Evolutionary conservation across 1,139 yeast genomes (phyloP).

Genomic region (Nakaseomyces glabratus): DNA sequence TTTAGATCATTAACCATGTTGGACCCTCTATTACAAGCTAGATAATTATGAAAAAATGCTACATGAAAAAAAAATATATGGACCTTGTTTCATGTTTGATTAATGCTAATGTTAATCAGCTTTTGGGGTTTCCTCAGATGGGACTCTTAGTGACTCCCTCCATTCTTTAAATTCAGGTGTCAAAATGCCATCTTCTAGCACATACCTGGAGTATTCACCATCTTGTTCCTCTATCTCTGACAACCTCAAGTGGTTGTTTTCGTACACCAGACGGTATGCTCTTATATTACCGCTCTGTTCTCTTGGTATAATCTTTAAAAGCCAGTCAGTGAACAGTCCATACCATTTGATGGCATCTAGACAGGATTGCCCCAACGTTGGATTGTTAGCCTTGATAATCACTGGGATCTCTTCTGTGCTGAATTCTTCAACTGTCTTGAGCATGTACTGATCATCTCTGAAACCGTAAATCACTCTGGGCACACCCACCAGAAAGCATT

Average conservation of each 20-base stretch:
- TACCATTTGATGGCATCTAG: constrained; percentile 76
- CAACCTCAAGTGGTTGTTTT: constrained; percentile 36
- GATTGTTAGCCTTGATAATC: constrained; percentile 36
- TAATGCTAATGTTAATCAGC: too few species aligned
- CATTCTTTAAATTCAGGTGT: constrained; percentile 51
- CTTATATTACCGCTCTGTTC: constrained; percentile 27
- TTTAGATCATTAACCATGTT: too few species aligned
- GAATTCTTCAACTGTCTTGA: constrained; percentile 64
- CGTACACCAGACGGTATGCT: constrained; percentile 40
- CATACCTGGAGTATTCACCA: constrained; percentile 27
- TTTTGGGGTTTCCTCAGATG: too few species aligned
- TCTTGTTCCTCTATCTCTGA: constrained; percentile 32
- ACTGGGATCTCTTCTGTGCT: constrained; percentile 73
- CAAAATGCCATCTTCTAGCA: constrained; percentile 36
- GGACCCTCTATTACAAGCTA: too few species aligned
- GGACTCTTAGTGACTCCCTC: constrained; percentile 42
- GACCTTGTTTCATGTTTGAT: too few species aligned
- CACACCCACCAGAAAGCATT: constrained; percentile 79
- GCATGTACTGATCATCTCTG: constrained; percentile 58
- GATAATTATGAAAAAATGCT: too few species aligned
- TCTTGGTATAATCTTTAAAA: constrained; percentile 45
- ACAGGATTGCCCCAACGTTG: constrained; percentile 51
- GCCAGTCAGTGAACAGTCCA: constrained; percentile 77
- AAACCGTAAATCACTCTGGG: constrained; percentile 75
- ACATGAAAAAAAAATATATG: too few species aligned